These are phyloP conservation scores for Mycena pura DNA, from an alignment of 768 basidiomycete species.

Conservation along the genomic window DNA sequence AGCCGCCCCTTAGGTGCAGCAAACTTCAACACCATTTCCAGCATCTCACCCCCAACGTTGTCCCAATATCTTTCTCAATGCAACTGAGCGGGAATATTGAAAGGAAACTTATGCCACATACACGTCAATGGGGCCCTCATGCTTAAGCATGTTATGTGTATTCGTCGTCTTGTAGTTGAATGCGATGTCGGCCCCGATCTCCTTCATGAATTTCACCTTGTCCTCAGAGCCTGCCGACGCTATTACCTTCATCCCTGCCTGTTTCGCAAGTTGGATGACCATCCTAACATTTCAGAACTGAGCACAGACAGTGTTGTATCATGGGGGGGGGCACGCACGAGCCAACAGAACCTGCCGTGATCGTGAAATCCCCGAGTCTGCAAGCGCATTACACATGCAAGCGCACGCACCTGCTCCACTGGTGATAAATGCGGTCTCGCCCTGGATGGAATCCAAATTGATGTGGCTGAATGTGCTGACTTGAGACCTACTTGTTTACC, in stretches of 20 bases:
- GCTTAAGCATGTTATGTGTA: not conserved
- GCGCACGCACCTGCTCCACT: not conserved
- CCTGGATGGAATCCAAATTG: not conserved
- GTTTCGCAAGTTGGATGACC: constrained; percentile 8
- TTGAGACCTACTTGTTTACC: not conserved
- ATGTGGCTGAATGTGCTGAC: not conserved
- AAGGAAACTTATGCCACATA: not conserved
- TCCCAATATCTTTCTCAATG: constrained; percentile 13
- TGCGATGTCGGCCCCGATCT: not conserved
- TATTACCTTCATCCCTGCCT: constrained; percentile 5
- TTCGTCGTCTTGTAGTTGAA: constrained; percentile 12
- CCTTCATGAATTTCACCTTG: constrained; percentile 6
- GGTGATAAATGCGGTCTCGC: not conserved
- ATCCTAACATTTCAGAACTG: not conserved
- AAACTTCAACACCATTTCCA: constrained; percentile 47
- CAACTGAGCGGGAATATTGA: not conserved
- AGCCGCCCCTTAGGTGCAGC: constrained; percentile 43
- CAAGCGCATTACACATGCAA: too few species aligned
- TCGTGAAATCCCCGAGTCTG: not conserved
- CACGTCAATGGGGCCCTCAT: constrained; percentile 3
- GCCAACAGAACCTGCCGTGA: not conserved
- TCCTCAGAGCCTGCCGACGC: constrained; percentile 7
- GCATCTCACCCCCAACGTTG: constrained; percentile 23
- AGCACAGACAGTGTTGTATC: not conserved
- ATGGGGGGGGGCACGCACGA: not conserved